A percentile compares a stretch with the other conserved stretches of the same genome.
These are phyloP conservation scores for Penicillium sp. DNA, from an alignment of 2,329 filamentous ascomycete genomes.

Conservation along the genomic window DNA sequence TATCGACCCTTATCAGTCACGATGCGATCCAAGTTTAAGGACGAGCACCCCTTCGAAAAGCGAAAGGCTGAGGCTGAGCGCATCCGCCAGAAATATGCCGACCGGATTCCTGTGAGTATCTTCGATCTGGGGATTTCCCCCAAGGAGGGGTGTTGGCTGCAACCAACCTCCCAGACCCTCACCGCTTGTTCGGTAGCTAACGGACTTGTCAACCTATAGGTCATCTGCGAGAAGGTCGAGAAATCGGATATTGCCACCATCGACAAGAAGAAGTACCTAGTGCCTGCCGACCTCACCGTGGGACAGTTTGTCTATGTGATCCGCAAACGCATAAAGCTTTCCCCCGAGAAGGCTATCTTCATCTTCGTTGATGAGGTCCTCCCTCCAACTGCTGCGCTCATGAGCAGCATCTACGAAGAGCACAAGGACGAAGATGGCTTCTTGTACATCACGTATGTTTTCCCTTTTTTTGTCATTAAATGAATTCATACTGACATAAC, in stretches of 20 bases:
- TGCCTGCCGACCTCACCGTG: constrained; percentile 94
- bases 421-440: constrained; percentile 90
- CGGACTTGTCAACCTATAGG: constrained; percentile 53
- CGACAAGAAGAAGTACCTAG: constrained; percentile 99
- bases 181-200: constrained; percentile 35
- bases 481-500: constrained; percentile 25
- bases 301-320: constrained; percentile 99
- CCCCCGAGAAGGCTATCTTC: constrained; percentile 99
- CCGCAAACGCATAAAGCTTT: constrained; percentile 99
- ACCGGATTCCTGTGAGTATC: constrained; percentile 88
- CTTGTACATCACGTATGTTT: constrained; percentile 88
- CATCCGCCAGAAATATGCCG: constrained; percentile 97
- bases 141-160: background rate
- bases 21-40: constrained; percentile 99
- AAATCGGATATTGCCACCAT: constrained; percentile 99
- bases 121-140: background rate
- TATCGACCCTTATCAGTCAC: constrained; percentile 48
- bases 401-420: constrained; percentile 99
- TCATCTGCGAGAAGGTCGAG: constrained; percentile 99
- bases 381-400: constrained; percentile 91
- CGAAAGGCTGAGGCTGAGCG: constrained; percentile 99
- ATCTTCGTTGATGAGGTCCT: constrained; percentile 99
- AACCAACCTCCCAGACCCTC: constrained; percentile 14
- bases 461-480: background rate
- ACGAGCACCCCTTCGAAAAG: constrained; percentile 99